phyloP scores from a whole-genome alignment of 78 protist genomes.

The Tieghemostelium lacteum region DNA sequence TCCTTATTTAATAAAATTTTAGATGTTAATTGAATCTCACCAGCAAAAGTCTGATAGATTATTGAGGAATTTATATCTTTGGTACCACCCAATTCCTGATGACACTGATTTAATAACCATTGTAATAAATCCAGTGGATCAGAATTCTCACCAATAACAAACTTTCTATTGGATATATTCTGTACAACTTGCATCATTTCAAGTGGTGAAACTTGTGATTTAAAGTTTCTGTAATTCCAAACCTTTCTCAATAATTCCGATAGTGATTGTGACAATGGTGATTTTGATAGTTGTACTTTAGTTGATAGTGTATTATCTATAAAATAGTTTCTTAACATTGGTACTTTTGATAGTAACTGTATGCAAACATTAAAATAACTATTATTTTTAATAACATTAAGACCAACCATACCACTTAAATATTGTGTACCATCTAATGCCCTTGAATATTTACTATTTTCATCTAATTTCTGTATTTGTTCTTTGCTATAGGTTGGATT shows the following conservation, averaged over 20 bases:
- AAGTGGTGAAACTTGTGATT: constrained; percentile 94
- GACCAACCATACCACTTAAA: constrained; percentile 94
- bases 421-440: constrained; percentile 82
- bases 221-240: constrained; percentile 93
- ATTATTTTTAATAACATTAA: constrained; percentile 94
- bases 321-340: constrained; percentile 89
- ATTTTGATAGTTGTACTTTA: constrained; percentile 19
- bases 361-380: constrained; percentile 94
- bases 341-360: constrained; percentile 89
- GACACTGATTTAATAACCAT: constrained; percentile 90
- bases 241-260: constrained; percentile 91
- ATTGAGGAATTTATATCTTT: constrained; percentile 45
- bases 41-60: constrained; percentile 82
- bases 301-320: constrained; percentile 51
- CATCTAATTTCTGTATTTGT: constrained; percentile 34
- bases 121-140: constrained; percentile 91
- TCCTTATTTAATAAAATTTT: neutral
- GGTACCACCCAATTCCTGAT: constrained; percentile 43
- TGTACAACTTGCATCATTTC: constrained; percentile 86
- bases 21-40: constrained; percentile 67
- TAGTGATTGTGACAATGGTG: constrained; percentile 70
- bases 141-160: constrained; percentile 67
- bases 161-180: constrained; percentile 41
- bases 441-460: constrained; percentile 25
- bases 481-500: constrained; percentile 71